Percentiles rank a stretch among this genome's conserved stretches.
These are phyloP conservation scores for Epichloe scottii DNA, from an alignment of 2,329 filamentous ascomycete genomes.

Conservation along the genomic window DNA sequence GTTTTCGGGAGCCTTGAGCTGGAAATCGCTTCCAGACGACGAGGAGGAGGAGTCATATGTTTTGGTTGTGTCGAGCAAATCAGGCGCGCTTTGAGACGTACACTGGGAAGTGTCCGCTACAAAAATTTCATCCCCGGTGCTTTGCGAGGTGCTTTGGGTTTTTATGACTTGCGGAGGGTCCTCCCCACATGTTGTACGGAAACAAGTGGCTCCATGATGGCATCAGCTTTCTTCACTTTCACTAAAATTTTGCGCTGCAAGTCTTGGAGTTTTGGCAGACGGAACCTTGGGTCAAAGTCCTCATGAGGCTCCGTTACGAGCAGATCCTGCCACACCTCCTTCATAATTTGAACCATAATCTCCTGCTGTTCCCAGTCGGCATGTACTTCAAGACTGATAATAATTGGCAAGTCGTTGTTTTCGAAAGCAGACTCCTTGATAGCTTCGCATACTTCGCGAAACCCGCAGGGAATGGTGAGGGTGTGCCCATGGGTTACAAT, in stretches of 20 bases:
- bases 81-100: constrained; percentile 9
- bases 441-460: constrained; percentile 73
- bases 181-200: background rate
- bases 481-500: constrained; percentile 76
- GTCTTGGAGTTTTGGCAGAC: constrained; percentile 57
- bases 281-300: constrained; percentile 36
- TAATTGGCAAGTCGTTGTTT: constrained; percentile 65
- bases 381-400: constrained; percentile 88
- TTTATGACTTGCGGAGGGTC: constrained; percentile 8
- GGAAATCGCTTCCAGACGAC: constrained; percentile 31
- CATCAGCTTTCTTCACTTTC: constrained; percentile 57
- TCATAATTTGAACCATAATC: constrained; percentile 89
- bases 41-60: constrained; percentile 26
- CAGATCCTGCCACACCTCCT: constrained; percentile 67
- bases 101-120: background rate
- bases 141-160: constrained; percentile 14
- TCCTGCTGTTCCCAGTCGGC: constrained; percentile 72
- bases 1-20: constrained; percentile 5
- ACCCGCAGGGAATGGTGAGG: constrained; percentile 72
- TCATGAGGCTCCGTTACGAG: constrained; percentile 50
- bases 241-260: constrained; percentile 70
- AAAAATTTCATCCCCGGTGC: background rate
- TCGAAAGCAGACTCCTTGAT: constrained; percentile 71
- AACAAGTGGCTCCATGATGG: constrained; percentile 15
- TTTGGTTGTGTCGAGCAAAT: constrained; percentile 15